Percentiles rank a stretch among this genome's conserved stretches.
Conservation (phyloP, 2,329 filamentous ascomycete species). For the Keithomyces neogunnii region DNA sequence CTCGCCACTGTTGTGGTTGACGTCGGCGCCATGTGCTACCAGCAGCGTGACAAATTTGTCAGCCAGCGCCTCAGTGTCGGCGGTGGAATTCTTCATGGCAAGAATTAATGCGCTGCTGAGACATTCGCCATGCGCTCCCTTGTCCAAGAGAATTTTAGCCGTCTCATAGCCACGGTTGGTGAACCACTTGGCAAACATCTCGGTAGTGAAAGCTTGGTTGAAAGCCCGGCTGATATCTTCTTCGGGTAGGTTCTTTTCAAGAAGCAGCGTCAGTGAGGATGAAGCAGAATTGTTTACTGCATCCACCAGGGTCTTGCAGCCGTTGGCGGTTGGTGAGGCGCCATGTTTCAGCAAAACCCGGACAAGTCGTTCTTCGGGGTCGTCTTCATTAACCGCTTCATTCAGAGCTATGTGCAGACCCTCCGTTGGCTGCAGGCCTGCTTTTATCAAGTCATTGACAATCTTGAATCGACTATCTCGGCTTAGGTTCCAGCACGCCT, state of each 20-base stretch:
- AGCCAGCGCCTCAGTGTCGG: constrained; percentile 30
- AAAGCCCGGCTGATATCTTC: constrained; percentile 38
- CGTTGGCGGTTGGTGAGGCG: constrained; percentile 42
- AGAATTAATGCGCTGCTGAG: constrained; percentile 36
- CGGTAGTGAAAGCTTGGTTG: constrained; percentile 32
- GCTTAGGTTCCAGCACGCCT: constrained; percentile 43
- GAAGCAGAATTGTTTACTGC: constrained; percentile 32
- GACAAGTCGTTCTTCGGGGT: constrained; percentile 37
- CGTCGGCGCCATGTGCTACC: constrained; percentile 30
- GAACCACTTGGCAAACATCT: constrained; percentile 35
- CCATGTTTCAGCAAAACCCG: constrained; percentile 40
- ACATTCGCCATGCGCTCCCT: constrained; percentile 37
- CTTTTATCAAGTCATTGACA: constrained; percentile 41
- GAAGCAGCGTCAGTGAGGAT: constrained; percentile 31
- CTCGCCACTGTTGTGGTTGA: constrained; percentile 45
- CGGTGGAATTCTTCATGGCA: constrained; percentile 34
- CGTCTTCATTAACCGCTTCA: constrained; percentile 44
- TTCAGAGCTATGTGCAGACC: constrained; percentile 42
- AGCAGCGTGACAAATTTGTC: constrained; percentile 36
- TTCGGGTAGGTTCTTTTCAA: constrained; percentile 30
- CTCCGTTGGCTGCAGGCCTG: constrained; percentile 38
- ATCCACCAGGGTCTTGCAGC: constrained; percentile 44
- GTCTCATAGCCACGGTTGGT: constrained; percentile 37
- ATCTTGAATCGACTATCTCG: constrained; percentile 39
- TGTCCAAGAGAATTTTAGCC: constrained; percentile 38